Evolutionary conservation across 352 stramenopile species (phyloP), one percentile per base, ranked within the genome.

Genomic region (Phytophthora macrochlamydospora): DNA sequence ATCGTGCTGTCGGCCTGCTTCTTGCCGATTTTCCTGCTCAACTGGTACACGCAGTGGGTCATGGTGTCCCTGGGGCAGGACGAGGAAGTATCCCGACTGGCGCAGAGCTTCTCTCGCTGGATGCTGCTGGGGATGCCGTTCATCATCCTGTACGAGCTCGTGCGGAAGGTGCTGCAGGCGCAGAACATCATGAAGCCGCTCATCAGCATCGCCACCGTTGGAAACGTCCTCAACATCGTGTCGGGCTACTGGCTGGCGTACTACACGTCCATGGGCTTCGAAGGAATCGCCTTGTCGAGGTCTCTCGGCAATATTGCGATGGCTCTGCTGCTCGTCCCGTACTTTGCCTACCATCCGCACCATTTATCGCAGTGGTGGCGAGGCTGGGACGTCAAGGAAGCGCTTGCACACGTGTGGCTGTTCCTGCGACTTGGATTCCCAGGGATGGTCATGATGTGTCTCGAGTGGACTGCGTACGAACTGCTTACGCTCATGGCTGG

Each of bases 181-280:
- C 80, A 93, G 55, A 92, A 93, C 59, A 85, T 94, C 37, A 77
- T 91, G 51, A 59, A 76, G n/a, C 88, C 88, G n/a, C 76, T 95
- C 58, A 74, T 95, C 32, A 60, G 79, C n/a, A 83, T 92, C 12
- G 79, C 82, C 1, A 57, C 87, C 3, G 50, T 85, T 13, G 73
- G 75, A 48, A 91, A 90, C 51, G 24, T 92, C 33, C 83, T 96
- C 29, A 94, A 90, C 60, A 65, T 90, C 35, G 58, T 61, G 1
- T 51, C 75, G 0, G 90, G 87, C 0, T 88, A 84, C 56, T 79
- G 80, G 43, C 61, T 97, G 40, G 90, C 89, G 37, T 89, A 87
- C 67, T 81, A 87, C 54, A 93, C 89, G 18, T 57, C 70, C 0
- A 79, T 85, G 32, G 89, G 86, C 7, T 97, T 91, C 52, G 57